phyloP scores from a whole-genome alignment of 176 grass and related monocot genomes.

The Tuctoria greenei region DNA sequence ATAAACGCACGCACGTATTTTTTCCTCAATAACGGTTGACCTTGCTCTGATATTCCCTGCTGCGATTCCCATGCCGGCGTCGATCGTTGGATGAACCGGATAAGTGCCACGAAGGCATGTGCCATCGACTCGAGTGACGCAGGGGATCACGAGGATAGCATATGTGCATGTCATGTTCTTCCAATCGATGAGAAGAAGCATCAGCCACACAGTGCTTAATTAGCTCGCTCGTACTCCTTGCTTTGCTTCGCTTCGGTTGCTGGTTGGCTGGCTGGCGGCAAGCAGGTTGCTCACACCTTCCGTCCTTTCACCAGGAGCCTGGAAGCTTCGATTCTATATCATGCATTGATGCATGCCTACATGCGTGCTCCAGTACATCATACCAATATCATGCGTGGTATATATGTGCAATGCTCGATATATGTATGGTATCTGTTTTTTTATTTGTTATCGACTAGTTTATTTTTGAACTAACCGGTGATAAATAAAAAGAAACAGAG shows the following conservation, averaged over 20 bases:
- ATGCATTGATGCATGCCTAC: no score
- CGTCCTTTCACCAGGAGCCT: no score
- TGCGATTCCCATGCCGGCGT: slow-evolving; percentile 5
- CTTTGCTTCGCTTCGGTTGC: background rate
- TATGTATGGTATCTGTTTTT: no score
- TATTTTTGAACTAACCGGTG: no score
- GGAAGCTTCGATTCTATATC: no score
- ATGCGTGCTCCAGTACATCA: no score
- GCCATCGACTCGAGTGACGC: slow-evolving; percentile 3
- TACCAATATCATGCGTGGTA: no score
- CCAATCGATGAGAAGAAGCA: slow-evolving; percentile 26
- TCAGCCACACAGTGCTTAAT: background rate
- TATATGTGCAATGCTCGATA: no score
- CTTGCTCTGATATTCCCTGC: background rate
- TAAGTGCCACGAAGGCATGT: slow-evolving; percentile 13
- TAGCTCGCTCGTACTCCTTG: background rate
- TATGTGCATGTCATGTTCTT: slow-evolving; percentile 20
- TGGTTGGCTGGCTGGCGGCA: background rate
- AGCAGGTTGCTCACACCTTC: slow-evolving; percentile 11
- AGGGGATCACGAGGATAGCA: slow-evolving; percentile 27
- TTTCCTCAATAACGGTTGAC: background rate
- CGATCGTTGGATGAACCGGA: background rate
- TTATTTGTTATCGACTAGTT: no score
- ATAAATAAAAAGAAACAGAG: no score
- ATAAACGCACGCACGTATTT: no score